Conservation (phyloP, 495 filamentous ascomycete species). For the Penicillium macrosclerotiorum region DNA sequence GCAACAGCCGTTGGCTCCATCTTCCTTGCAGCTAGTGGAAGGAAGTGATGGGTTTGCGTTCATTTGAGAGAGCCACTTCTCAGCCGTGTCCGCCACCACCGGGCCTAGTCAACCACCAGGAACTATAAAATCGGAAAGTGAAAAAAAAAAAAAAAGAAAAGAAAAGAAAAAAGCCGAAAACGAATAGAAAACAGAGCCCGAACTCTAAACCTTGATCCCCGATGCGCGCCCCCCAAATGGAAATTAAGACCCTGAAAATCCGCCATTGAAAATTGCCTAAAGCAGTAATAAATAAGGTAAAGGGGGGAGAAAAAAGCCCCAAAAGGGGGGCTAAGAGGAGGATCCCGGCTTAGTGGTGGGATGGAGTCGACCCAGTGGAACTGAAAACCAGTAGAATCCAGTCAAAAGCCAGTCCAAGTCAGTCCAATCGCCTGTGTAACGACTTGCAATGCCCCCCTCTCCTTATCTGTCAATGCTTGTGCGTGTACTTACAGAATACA, state of each 20-base stretch:
- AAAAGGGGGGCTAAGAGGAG: neutral
- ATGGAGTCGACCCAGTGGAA: neutral
- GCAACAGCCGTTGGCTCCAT: conserved; percentile 7
- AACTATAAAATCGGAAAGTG: conserved; percentile 1
- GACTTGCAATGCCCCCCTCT: conserved; percentile 4
- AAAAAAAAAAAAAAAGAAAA: conserved; percentile 2
- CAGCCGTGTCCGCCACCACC: conserved; percentile 15
- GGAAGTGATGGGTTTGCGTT: conserved; percentile 1
- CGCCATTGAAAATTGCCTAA: no score
- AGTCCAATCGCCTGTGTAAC: neutral
- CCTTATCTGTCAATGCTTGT: conserved; percentile 19
- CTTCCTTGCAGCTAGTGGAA: conserved; percentile 8
- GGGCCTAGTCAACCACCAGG: no score
- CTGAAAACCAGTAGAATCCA: no score
- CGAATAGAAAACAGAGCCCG: neutral
- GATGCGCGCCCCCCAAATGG: conserved; percentile 7
- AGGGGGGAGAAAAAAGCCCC: conserved; percentile 2
- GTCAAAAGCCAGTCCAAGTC: neutral
- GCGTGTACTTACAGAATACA: neutral
- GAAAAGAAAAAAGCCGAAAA: conserved; percentile 7
- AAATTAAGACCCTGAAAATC: conserved; percentile 25
- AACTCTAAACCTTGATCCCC: conserved; percentile 17
- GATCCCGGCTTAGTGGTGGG: neutral
- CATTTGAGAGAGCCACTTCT: neutral
- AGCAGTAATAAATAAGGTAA: no score